Evolutionary conservation across 352 stramenopile genomes (phyloP), one percentile per base, ranked within the genome.

Genomic region (Phytophthora quininea): DNA sequence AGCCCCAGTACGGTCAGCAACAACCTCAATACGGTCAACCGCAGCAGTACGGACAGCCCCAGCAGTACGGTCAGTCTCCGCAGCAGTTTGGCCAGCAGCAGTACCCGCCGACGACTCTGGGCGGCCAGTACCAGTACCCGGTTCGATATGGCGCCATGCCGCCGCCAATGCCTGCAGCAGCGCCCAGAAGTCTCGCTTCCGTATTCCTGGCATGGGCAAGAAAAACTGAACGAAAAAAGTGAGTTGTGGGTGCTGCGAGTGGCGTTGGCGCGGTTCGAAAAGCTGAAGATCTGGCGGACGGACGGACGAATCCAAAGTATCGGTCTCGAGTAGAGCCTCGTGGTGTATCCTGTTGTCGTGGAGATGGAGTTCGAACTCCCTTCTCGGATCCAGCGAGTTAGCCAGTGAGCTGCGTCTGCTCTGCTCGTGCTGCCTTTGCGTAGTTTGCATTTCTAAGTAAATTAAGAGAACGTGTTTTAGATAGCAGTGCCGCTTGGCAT

Each of bases 111-210:
- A 73, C 64, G 40, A 77, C 70, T 27, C 53, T 77, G 31, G 75
- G 77, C 4, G 72, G 65, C 0, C 71, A 89, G 51, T 79, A 74
- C 58, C 74, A 90, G 67, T 91, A 91, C 78, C 80, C 78, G 10
- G 68, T 80, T 14, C 67, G 73, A 68, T 84, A 86, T 58, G 77
- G 77, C 52, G 67, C 84, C 58, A 71, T 77, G 73, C 72, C 72
- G 7, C 84, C 82, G 46, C 80, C 80, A 8, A 86, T 88, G 57
- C 77, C 82, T 71, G 57, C 70, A 27, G 72, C 84, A 15, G 60
- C 68, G 19, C 64, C 71, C n/a, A 92, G 73, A 87, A 87, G 42
- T 87, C 79, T 40, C 86, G 88, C 54, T 92, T 92, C 73, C 77
- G 82, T 11, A 66, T 93, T 30, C 85, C 85, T 15, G 71, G 80